A percentile compares a stretch with the other conserved stretches of the same genome.
phyloP scores from a whole-genome alignment of 345 rosid species.

The rapeseed (Brassica napus) region DNA sequence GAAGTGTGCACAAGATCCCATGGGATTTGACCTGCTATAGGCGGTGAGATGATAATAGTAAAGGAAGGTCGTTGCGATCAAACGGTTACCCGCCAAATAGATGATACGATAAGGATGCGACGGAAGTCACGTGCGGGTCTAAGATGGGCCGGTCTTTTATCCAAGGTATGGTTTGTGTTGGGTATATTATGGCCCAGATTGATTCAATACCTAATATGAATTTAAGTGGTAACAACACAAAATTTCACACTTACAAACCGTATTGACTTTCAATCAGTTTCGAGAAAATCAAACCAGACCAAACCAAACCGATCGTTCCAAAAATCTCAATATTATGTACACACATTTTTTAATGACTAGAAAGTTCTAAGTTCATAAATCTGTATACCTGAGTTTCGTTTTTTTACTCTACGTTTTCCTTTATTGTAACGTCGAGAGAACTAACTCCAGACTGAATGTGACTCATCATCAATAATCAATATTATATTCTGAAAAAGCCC shows the following conservation, averaged over 20 bases:
- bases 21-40: conserved; percentile 46
- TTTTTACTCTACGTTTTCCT: background rate
- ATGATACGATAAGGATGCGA: conserved; percentile 29
- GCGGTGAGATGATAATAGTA: conserved; percentile 39
- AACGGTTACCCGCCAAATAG: conserved; percentile 48
- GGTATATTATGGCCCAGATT: background rate
- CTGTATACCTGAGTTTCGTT: background rate
- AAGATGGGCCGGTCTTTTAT: conserved; percentile 2
- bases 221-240: background rate
- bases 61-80: conserved; percentile 40
- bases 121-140: conserved; percentile 27
- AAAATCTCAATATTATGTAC: background rate
- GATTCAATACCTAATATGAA: background rate
- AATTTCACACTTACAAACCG: background rate
- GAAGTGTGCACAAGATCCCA: background rate
- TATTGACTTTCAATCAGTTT: background rate
- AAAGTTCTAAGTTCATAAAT: background rate
- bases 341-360: background rate
- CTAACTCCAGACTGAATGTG: background rate
- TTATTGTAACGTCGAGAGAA: background rate
- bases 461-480: background rate
- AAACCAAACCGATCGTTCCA: background rate
- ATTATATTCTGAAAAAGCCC: too few species aligned
- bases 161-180: background rate
- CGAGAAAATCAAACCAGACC: conserved; percentile 1